Percentiles rank a stretch among this genome's conserved stretches.
Evolutionary conservation across 305 asterid genomes (phyloP).

Genomic region (Ajuga reptans): DNA sequence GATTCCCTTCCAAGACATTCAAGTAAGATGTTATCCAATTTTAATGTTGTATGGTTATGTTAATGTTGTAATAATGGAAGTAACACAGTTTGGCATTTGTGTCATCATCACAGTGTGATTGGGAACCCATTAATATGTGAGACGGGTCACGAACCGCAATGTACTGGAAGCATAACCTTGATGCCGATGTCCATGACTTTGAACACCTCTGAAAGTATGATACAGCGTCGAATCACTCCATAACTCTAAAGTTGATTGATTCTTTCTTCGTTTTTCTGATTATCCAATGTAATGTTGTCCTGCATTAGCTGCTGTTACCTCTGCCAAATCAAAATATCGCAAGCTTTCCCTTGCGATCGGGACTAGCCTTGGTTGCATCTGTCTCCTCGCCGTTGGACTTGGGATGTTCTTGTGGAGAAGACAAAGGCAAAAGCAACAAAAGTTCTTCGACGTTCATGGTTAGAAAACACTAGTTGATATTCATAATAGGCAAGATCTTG

Average conservation of each 20-base stretch:
- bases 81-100: conserved; percentile 4
- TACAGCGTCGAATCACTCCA: not conserved
- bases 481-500: not conserved
- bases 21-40: conserved; percentile 43
- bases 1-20: conserved; percentile 66
- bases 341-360: conserved; percentile 64
- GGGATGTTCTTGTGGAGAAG: conserved; percentile 63
- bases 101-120: conserved; percentile 41
- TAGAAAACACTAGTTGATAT: not conserved
- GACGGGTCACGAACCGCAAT: conserved; percentile 51
- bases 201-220: conserved; percentile 56
- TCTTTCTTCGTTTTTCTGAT: not conserved
- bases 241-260: not conserved
- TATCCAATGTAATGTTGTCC: conserved; percentile 13
- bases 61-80: not conserved
- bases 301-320: conserved; percentile 37
- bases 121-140: conserved; percentile 82
- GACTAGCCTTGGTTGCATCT: conserved; percentile 52
- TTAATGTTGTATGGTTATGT: not conserved
- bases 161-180: conserved; percentile 46
- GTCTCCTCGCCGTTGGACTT: conserved; percentile 44
- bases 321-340: conserved; percentile 43
- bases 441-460: conserved; percentile 57
- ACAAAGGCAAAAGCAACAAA: conserved; percentile 33
- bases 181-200: conserved; percentile 89